These are phyloP conservation scores for Gypsophila paniculata DNA, from an alignment of 179 eudicot species.

Conservation along the genomic window DNA sequence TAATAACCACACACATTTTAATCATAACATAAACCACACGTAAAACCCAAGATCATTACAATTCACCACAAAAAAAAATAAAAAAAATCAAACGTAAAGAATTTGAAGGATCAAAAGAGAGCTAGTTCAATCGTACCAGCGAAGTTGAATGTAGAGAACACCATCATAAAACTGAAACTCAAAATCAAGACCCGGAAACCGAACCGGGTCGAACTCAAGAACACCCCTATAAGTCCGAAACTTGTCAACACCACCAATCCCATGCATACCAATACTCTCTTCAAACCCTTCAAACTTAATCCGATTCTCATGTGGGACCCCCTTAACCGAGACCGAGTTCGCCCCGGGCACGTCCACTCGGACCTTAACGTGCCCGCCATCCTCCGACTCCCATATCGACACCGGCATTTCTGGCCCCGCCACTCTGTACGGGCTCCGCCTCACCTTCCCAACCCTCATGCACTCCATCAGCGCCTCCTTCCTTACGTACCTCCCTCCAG, in stretches of 20 bases:
- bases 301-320: background rate
- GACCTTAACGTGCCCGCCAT: background rate
- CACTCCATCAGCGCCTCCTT: background rate
- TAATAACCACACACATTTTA: too few species aligned
- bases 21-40: too few species aligned
- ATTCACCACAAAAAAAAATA: too few species aligned
- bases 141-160: background rate
- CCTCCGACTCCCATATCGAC: background rate
- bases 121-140: background rate
- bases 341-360: background rate
- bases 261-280: background rate
- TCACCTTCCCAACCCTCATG: background rate
- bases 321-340: background rate
- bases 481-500: background rate
- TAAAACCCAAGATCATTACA: too few species aligned
- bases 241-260: background rate
- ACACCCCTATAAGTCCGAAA: background rate
- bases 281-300: background rate
- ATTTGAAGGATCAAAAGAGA: background rate
- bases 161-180: background rate
- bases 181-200: slow-evolving; percentile 3
- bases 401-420: background rate
- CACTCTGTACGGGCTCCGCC: background rate
- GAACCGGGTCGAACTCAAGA: background rate
- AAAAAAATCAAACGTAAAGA: too few species aligned